phyloP scores from a whole-genome alignment of 257 asterid genomes.

The Solanum corneliomulleri region DNA sequence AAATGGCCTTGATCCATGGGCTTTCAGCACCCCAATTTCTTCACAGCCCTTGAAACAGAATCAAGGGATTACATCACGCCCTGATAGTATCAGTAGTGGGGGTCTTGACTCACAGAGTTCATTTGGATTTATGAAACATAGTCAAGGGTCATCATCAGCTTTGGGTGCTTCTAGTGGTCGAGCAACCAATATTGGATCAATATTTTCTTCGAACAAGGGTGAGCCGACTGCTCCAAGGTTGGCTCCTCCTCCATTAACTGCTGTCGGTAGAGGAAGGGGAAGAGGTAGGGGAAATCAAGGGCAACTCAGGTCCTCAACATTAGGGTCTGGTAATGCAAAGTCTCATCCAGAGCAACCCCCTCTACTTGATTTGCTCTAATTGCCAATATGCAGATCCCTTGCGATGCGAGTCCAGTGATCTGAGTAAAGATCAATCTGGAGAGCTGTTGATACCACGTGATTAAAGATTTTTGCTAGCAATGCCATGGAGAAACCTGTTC shows the following conservation, averaged over 20 bases:
- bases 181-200: slow-evolving; percentile 61
- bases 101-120: slow-evolving; percentile 33
- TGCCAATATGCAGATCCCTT: neutral
- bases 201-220: slow-evolving; percentile 60
- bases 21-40: slow-evolving; percentile 24
- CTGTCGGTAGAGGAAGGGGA: slow-evolving; percentile 84
- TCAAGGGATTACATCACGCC: slow-evolving; percentile 33
- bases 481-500: neutral
- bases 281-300: slow-evolving; percentile 78
- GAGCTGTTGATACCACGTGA: neutral
- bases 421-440: neutral
- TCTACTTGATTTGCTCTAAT: slow-evolving; percentile 69
- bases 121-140: slow-evolving; percentile 57
- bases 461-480: neutral
- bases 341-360: slow-evolving; percentile 52
- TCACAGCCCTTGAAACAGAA: slow-evolving; percentile 27
- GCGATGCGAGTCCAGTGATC: neutral
- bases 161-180: slow-evolving; percentile 24
- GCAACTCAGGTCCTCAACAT: slow-evolving; percentile 24
- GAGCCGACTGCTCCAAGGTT: slow-evolving; percentile 68
- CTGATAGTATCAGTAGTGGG: slow-evolving; percentile 21
- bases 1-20: slow-evolving; percentile 40
- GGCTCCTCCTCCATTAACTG: slow-evolving; percentile 86
- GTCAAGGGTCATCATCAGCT: slow-evolving; percentile 26
- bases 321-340: slow-evolving; percentile 24